A percentile compares a stretch with the other conserved stretches of the same genome.
Evolutionary conservation across 306 rosid genomes (phyloP).

Genomic region (Castanea sativa): DNA sequence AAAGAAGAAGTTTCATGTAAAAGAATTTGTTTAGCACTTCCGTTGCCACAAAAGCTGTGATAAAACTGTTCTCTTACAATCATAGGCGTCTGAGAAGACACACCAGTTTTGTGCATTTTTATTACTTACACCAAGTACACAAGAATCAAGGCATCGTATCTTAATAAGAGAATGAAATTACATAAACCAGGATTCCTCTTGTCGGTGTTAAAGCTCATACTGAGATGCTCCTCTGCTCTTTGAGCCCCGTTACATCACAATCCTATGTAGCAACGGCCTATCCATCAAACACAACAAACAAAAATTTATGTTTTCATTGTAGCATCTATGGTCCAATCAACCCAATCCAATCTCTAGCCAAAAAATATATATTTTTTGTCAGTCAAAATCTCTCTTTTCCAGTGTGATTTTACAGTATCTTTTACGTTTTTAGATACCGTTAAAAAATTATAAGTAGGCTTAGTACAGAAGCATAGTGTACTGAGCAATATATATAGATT

Average conservation of each 20-base stretch:
- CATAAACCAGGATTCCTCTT: neutral
- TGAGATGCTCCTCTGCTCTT: neutral
- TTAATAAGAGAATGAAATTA: neutral
- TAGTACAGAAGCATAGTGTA: no score
- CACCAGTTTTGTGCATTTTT: no score
- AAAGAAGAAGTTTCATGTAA: no score
- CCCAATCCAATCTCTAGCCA: neutral
- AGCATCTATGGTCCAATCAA: slow-evolving; percentile 27
- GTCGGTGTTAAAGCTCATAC: slow-evolving; percentile 30
- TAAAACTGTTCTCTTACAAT: no score
- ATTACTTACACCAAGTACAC: neutral
- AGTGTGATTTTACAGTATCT: no score
- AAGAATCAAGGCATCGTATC: neutral
- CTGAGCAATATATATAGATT: no score
- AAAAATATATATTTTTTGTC: neutral
- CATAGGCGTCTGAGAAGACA: no score
- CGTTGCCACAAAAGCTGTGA: no score
- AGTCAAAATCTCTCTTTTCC: no score
- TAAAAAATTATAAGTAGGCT: no score
- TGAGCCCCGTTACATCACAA: slow-evolving; percentile 16
- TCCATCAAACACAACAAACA: slow-evolving; percentile 19
- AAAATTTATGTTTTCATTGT: neutral
- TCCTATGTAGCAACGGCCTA: slow-evolving; percentile 24
- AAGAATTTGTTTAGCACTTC: no score
- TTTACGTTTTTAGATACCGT: no score